Base-by-base conservation (phyloP, 2,329 filamentous ascomycete species). In the Monosporascus sp. region DNA sequence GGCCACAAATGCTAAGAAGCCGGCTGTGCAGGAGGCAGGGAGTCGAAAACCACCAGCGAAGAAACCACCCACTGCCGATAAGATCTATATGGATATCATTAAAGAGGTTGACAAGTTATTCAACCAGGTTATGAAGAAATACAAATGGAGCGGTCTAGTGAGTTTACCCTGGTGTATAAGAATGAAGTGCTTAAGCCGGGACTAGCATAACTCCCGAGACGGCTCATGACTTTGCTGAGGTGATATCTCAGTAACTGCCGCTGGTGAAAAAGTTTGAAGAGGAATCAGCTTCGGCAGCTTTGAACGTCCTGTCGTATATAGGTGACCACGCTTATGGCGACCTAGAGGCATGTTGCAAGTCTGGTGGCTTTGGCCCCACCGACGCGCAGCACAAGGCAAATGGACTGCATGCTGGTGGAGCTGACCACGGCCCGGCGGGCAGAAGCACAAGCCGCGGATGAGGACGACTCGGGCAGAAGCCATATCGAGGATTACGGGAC, bases 401-500 rank as follows among this genome's bases (percentile, higher is more conserved):
- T 53, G 51, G 51, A 50, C 35, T 17, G 37, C 15, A 22, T 46
- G 15, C 5, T 47, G 11, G 47, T 53, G 25, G 39, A 45, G 6
- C 37, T 53, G n/a, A 53, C 47, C 39, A 47, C 27, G 27, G 41
- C 25, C 20, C 45, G 37, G 11, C 38, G 41, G n/a, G 44, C 41
- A 41, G 44, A 41, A 20, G 39, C 18, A 14, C 39, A 43, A 43
- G 18, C 17, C 20, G 39, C 6, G 22, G 18, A 20, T 4, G 39
- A 20, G n/a, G 39, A 14, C 18, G n/a, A 39, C 8, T 6, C 20
- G 3, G 18, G 17, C 18, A 37, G 31, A 2, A 48, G n/a, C 5
- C 48, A 48, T 27, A 55, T 55, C 27, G 51, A 43, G 14, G n/a
- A 44, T 25, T 53, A 53, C 43, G 46, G 51, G 15, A 49, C 51